Base-by-base conservation (phyloP, 768 basidiomycete species). In the Arthromyces matolae region DNA sequence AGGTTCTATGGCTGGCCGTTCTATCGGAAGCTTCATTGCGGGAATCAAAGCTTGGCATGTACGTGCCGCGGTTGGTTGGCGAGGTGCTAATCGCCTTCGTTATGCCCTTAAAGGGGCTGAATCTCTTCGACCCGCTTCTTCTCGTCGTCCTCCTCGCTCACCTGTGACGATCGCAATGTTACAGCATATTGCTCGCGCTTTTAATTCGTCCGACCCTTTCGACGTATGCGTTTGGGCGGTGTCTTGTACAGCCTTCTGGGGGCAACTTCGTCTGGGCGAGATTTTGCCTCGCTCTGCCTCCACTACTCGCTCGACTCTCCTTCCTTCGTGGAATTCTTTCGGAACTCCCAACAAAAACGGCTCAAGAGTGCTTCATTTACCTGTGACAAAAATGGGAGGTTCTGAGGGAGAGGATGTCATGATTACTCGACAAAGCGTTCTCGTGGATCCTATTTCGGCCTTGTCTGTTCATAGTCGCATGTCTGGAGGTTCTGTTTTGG, bases 1-100 rank as follows among this genome's bases (percentile, higher is more conserved):
- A 1, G 66, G 66, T 1, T 3, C 18, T 0, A 28, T 49, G 13
- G 53, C 64, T 0, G 56, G 54, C 1, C 45, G 47, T 1, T 55
- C 65, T 0, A 46, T 62, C 4, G 29, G 49, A 2, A 60, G 56
- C 25, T 50, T 64, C n/a, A 38, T 69, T 2, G 44, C 52, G 8
- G 69, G 51, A 0, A 16, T 71, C 4, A 59, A 60, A 5, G 64
- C 67, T 1, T 72, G 69, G 68, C 71, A 73, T 36, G 48, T 60
- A 12, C 25, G 33, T 20, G 57, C 71, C 24, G 38, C 52, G 5
- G 20, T 56, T 1, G 27, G 43, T 0, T 72, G 64, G 64, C 24
- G 51, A 0, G 60, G 58, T 0, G 44, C 54, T 1, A 2, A 31
- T 0, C 51, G 51, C 0, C 59, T 71, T 0, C 32, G 45, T 13